These are phyloP conservation scores for Exophiala lecanii-corni DNA, from an alignment of 2,329 filamentous ascomycete species.

Conservation along the genomic window DNA sequence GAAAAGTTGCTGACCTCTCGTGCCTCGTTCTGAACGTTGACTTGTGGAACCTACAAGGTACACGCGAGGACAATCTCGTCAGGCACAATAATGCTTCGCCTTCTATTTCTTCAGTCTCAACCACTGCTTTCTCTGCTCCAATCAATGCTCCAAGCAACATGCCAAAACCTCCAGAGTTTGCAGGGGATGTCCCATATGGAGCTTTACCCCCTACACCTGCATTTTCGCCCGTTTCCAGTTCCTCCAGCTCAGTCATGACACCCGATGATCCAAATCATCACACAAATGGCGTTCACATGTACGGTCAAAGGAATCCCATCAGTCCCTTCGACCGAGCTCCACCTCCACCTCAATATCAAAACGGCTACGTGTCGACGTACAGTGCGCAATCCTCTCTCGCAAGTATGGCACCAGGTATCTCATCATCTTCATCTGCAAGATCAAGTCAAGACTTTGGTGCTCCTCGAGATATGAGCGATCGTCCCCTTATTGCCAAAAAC, in stretches of 20 bases:
- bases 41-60: conserved; percentile 59
- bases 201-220: neutral
- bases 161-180: neutral
- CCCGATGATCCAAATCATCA: conserved; percentile 1
- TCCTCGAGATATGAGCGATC: neutral
- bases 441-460: conserved; percentile 13
- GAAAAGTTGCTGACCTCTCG: conserved; percentile 60
- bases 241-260: conserved; percentile 3
- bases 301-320: neutral
- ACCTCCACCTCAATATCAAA: conserved; percentile 10
- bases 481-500: conserved; percentile 59
- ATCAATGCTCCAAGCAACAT: conserved; percentile 6
- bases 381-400: conserved; percentile 3
- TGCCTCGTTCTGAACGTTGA: conserved; percentile 67
- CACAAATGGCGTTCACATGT: conserved; percentile 3
- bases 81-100: conserved; percentile 42
- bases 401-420: conserved; percentile 3
- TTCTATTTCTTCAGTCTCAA: conserved; percentile 14
- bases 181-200: neutral
- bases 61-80: conserved; percentile 64
- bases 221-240: neutral
- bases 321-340: conserved; percentile 5
- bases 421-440: conserved; percentile 12
- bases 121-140: conserved; percentile 3
- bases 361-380: conserved; percentile 10